These are phyloP conservation scores for Helotiales sp. DNA, from an alignment of 2,329 filamentous ascomycete genomes.

Conservation along the genomic window DNA sequence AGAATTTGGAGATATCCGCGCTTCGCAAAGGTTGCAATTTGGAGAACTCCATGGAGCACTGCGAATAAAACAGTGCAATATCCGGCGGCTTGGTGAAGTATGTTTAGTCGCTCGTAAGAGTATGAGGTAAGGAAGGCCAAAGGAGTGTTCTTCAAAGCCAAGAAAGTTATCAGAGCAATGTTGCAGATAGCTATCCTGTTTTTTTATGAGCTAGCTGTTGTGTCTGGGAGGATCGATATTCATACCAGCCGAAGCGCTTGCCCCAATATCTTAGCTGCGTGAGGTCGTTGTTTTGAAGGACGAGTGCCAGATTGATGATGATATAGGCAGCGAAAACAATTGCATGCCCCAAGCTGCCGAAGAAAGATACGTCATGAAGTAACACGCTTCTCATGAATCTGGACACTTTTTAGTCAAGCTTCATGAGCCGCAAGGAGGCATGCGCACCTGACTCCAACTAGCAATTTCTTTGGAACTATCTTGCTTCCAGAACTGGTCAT, in stretches of 20 bases:
- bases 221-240: not conserved
- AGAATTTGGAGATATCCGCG: constrained; percentile 32
- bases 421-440: not conserved
- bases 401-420: not conserved
- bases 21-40: constrained; percentile 39
- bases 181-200: constrained; percentile 49
- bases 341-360: constrained; percentile 37
- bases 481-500: not conserved
- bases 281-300: constrained; percentile 33
- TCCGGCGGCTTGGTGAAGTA: constrained; percentile 51
- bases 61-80: constrained; percentile 49
- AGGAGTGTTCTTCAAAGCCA: constrained; percentile 59
- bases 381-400: constrained; percentile 8
- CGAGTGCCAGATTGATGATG: constrained; percentile 38
- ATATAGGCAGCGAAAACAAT: constrained; percentile 37
- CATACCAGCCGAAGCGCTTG: not conserved
- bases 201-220: constrained; percentile 2
- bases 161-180: constrained; percentile 51
- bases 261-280: not conserved
- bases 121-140: constrained; percentile 51
- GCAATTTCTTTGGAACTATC: not conserved
- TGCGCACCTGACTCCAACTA: not conserved
- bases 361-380: constrained; percentile 18
- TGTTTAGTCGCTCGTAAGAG: constrained; percentile 59
- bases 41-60: constrained; percentile 47